Base-by-base conservation (phyloP, 768 basidiomycete species). In the Pisolithus albus region DNA sequence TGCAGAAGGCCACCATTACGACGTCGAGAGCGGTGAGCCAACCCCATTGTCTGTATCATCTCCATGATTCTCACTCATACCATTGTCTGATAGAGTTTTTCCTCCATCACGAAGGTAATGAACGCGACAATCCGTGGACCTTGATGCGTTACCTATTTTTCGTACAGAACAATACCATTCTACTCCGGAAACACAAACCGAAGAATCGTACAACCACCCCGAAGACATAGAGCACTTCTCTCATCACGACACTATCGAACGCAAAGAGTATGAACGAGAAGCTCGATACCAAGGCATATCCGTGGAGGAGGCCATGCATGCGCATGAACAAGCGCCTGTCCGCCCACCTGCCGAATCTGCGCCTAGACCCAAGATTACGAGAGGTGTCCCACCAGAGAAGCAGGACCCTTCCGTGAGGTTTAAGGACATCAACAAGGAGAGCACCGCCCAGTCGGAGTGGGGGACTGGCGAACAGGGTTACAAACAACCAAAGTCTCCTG, bases 151-250 rank as follows among this genome's bases (percentile, higher is more conserved):
- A 18, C 18, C 42, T 32, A 10, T 19, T 43, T 34, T 52, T 3
- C 24, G 30, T 9, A 13, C 21, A 91, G 90, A 98, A 71, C 71
- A 90, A 70, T 96, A 78, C 75, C 96, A 99, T 70, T 86, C 84
- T 26, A 97, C 95, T 34, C 94, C 93, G 0, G 96, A 98, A 65
- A 98, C 95, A 0, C 96, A 98, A 68, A 93, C 92, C 0, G 94
- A 97, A 64, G 91, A 92, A 58, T 79, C 93, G 0, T 99, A 98
- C 70, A 86, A 64, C 53, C 96, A 99, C 66, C 87, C 92, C 1
- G 96, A 98, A 69, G 92, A 92, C 66, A 51, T 86, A 43, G 93
- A 94, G 60, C 95, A 99, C 64, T 98, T 98, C 63, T 76, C 82
- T 24, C 82, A 90, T 49, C 95, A 98, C 65, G 89, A 88, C 58